phyloP scores from a whole-genome alignment of 176 grass and related monocot species.

The Cenchrus americanus region DNA sequence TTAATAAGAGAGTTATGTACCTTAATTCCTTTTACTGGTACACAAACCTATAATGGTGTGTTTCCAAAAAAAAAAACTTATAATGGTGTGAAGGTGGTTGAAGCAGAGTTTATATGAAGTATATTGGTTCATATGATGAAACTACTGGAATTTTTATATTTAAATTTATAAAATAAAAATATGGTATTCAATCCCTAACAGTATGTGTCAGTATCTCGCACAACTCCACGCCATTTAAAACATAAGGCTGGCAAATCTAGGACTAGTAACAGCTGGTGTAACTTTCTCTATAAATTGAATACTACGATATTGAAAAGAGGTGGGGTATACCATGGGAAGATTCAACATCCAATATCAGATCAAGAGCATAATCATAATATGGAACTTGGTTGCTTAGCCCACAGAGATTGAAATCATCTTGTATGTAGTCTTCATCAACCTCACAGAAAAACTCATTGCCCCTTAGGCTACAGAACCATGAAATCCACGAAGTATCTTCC shows the following conservation, averaged over 20 bases:
- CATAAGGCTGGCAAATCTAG: not conserved
- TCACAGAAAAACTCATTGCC: slow-evolving; percentile 90
- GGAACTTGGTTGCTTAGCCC: slow-evolving; percentile 78
- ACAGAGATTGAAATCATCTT: slow-evolving; percentile 89
- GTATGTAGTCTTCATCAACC: slow-evolving; percentile 87
- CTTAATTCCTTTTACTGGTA: not conserved
- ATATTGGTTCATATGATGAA: slow-evolving; percentile 6
- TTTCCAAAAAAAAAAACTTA: not conserved
- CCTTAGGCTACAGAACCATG: slow-evolving; percentile 82
- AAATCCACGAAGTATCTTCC: slow-evolving; percentile 89
- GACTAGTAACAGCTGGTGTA: not conserved
- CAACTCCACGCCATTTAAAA: slow-evolving; percentile 11
- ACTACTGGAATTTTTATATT: not conserved
- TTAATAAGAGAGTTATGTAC: not conserved
- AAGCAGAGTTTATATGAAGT: not conserved
- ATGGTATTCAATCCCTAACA: not conserved
- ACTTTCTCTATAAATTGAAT: slow-evolving; percentile 22
- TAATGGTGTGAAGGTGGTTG: not conserved
- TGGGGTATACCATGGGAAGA: slow-evolving; percentile 72
- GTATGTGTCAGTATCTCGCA: not conserved
- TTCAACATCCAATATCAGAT: slow-evolving; percentile 80
- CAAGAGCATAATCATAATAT: slow-evolving; percentile 90
- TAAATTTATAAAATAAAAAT: not conserved
- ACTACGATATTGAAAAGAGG: not conserved
- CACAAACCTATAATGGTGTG: not conserved